Evolutionary conservation across 441 rosid species (phyloP), one percentile per base, ranked within the genome.

Genomic region (Dalechampia spathulata): DNA sequence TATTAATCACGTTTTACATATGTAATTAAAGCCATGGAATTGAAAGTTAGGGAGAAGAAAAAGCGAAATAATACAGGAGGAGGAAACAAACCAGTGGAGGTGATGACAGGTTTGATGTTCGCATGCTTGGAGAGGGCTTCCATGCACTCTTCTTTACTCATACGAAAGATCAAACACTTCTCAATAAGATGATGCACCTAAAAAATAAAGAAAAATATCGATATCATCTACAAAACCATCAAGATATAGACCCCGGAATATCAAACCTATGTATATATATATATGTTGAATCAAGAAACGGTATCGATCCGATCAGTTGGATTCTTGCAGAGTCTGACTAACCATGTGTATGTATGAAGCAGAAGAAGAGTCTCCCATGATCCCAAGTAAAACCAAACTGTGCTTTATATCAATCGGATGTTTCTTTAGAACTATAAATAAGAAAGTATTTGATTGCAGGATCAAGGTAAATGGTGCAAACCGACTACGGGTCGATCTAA

Each of bases 151-250:
- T 88, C 94, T 75, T 86, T 92, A 28, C 76, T 77, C 96, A 88
- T 84, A 45, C 74, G 73, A 59, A 81, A 92, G 83, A 86, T 81
- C 74, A 92, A 58, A 62, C 98, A 92, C 75, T 86, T 92, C 74
- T 92, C 98, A 48, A 88, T 92, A 72, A 92, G 72, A 61, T 88
- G 91, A 61, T 92, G 98, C 75, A 92, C 94, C 98, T 92, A 64
- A 48, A 39, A 37, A 5, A 10, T 48, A 25, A 49, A 9, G 47
- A 19, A 41, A 0, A 10, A 26, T 10, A 30, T 3, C 8, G 4
- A 30, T 3, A 3, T 30, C 34, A 30, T 30, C 4, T 30, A 52
- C n/a, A 46, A 46, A 20, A 0, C 34, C 4, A 12, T 15, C 15
- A 23, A 16, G 10, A 3, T 3, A 20, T 3, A 34, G 11, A 16